These are phyloP conservation scores for Calamus simplicifolius DNA, from an alignment of 176 grass and related monocot species.

Conservation along the genomic window DNA sequence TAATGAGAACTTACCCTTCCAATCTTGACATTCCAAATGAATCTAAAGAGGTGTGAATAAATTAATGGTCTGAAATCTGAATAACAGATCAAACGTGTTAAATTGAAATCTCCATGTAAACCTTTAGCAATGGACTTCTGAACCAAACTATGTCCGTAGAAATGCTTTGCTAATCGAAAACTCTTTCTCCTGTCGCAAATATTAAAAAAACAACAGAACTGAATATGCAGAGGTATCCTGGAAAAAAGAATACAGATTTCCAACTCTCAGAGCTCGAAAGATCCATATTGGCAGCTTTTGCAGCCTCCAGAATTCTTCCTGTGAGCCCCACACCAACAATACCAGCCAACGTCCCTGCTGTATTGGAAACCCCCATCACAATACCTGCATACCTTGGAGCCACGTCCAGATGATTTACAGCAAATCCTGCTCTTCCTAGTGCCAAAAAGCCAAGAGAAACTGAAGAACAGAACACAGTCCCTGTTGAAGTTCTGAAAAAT, in stretches of 20 bases:
- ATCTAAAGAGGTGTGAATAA: too few relatives aligned
- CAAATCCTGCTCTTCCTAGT: slow-evolving; percentile 70
- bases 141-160: slow-evolving; percentile 11
- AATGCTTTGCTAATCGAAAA: slow-evolving; percentile 46
- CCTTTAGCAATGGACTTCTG: neutral
- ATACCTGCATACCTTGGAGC: slow-evolving; percentile 86
- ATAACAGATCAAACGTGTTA: too few relatives aligned
- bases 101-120: too few relatives aligned
- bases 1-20: too few relatives aligned
- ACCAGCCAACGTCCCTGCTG: slow-evolving; percentile 67
- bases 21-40: too few relatives aligned
- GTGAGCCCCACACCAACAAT: slow-evolving; percentile 66
- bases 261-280: slow-evolving; percentile 50
- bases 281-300: slow-evolving; percentile 57
- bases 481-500: slow-evolving; percentile 40
- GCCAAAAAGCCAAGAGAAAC: slow-evolving; percentile 67
- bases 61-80: too few relatives aligned
- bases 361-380: slow-evolving; percentile 84
- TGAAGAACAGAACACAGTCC: slow-evolving; percentile 48
- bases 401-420: slow-evolving; percentile 82
- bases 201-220: slow-evolving; percentile 70
- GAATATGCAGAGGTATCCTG: slow-evolving; percentile 68
- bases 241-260: slow-evolving; percentile 66
- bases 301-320: slow-evolving; percentile 64
- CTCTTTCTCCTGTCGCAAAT: slow-evolving; percentile 71